Percentiles rank a stretch among this genome's conserved stretches.
phyloP scores from a whole-genome alignment of 2,329 filamentous ascomycete species.

The Dactylellina sp. region DNA sequence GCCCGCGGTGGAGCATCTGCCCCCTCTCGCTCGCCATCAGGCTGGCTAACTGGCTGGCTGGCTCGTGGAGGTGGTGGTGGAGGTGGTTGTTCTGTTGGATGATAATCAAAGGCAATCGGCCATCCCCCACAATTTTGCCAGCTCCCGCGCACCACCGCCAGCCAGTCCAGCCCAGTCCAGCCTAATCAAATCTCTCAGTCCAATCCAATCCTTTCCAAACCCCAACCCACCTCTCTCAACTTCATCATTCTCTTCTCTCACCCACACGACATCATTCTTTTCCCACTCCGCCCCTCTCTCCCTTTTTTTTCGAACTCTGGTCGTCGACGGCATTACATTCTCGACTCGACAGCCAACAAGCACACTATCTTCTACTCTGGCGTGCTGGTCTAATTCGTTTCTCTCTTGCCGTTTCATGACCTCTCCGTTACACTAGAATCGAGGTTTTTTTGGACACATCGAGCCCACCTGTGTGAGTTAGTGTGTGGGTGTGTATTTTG shows the following conservation, averaged over 20 bases:
- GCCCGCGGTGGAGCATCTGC: background rate
- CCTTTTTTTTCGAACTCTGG: background rate
- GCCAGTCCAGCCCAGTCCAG: slow-evolving; percentile 9
- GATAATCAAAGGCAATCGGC: slow-evolving; percentile 32
- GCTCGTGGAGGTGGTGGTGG: background rate
- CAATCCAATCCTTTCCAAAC: slow-evolving; percentile 42
- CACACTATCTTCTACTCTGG: slow-evolving; percentile 12
- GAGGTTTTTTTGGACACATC: slow-evolving; percentile 52
- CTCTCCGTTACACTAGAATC: slow-evolving; percentile 47
- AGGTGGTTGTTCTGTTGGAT: slow-evolving; percentile 27
- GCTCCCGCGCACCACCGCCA: background rate
- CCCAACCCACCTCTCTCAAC: slow-evolving; percentile 37
- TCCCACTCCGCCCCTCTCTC: background rate
- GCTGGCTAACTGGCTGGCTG: background rate
- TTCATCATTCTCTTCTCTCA: slow-evolving; percentile 35
- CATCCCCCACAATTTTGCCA: slow-evolving; percentile 53
- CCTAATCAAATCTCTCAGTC: slow-evolving; percentile 47
- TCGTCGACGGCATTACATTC: background rate
- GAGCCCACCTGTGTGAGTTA: slow-evolving; percentile 20
- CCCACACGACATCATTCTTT: slow-evolving; percentile 47
- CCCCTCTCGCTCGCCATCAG: background rate
- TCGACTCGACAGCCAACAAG: slow-evolving; percentile 26
- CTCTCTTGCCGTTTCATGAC: slow-evolving; percentile 42
- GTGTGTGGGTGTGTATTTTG: background rate
- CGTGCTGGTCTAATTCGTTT: slow-evolving; percentile 19